Percentiles rank a stretch among this genome's conserved stretches.
These are phyloP conservation scores for Oxyria digyna DNA, from an alignment of 148 eudicot species.

Conservation along the genomic window DNA sequence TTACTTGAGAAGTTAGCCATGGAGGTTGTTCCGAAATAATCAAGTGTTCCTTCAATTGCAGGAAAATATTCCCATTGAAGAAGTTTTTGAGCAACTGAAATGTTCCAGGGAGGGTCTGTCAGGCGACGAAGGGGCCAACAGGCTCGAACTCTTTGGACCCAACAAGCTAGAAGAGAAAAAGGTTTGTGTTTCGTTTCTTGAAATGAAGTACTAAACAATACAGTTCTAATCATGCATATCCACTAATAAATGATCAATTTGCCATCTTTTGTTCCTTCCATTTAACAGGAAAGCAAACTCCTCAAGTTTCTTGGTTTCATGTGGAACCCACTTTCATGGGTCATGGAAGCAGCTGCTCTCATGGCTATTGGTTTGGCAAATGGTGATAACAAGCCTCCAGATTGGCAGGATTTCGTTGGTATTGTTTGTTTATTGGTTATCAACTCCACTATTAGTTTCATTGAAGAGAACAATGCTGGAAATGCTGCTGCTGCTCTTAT, in stretches of 20 bases:
- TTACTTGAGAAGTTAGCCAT: neutral
- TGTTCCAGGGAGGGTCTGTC: constrained; percentile 11
- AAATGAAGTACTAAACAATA: neutral
- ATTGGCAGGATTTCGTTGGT: constrained; percentile 46
- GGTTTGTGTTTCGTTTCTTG: neutral
- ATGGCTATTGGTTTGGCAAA: constrained; percentile 45
- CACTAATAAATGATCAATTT: neutral
- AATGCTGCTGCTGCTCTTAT: constrained; percentile 44
- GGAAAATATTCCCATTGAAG: constrained; percentile 14
- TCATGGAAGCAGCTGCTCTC: constrained; percentile 56
- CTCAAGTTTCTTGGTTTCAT: constrained; percentile 33
- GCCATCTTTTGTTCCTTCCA: neutral
- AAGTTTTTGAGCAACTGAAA: constrained; percentile 15
- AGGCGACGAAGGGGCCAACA: constrained; percentile 11
- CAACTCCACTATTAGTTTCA: constrained; percentile 35
- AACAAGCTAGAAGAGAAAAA: constrained; percentile 16
- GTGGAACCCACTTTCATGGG: constrained; percentile 64
- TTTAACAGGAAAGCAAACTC: constrained; percentile 26
- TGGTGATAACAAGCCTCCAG: constrained; percentile 35
- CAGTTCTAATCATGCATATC: neutral
- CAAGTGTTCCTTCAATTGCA: neutral
- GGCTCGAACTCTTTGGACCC: constrained; percentile 13
- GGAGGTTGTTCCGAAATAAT: neutral
- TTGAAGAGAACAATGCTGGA: constrained; percentile 40
- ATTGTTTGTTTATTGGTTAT: constrained; percentile 31